Percentiles rank a stretch among this genome's conserved stretches.
Conservation (phyloP, 2,329 filamentous ascomycete genomes). For the Fusarium clavum region DNA sequence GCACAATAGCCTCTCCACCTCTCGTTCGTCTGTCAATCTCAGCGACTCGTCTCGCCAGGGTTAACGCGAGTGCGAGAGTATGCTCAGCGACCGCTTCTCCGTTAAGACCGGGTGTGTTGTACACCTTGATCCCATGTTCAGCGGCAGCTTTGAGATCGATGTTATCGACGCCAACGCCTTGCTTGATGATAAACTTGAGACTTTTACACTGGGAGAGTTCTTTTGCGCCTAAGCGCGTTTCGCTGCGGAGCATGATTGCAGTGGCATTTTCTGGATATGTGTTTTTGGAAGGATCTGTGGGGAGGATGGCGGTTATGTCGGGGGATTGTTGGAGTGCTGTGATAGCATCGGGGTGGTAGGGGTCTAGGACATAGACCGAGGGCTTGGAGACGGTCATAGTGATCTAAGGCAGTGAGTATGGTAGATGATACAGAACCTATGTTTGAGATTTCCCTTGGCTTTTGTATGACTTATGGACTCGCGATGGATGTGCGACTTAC, state of each 20-base stretch:
- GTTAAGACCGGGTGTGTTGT: background rate
- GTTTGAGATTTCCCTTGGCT: background rate
- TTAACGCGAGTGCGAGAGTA: background rate
- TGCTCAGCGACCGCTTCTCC: background rate
- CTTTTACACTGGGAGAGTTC: rapidly evolving
- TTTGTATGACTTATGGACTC: background rate
- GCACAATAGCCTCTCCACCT: background rate
- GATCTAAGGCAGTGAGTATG: rapidly evolving
- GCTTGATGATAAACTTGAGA: background rate
- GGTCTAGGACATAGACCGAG: background rate
- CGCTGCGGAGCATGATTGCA: background rate
- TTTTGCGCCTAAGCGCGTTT: background rate
- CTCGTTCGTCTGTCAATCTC: background rate
- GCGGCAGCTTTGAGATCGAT: background rate
- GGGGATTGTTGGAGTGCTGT: rapidly evolving
- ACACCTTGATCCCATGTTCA: rapidly evolving
- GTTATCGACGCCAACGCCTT: background rate
- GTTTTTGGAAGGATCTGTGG: background rate
- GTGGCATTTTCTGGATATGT: background rate
- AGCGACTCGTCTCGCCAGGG: background rate
- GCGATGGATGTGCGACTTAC: rapidly evolving
- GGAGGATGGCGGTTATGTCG: background rate
- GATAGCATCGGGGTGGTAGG: background rate
- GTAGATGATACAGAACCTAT: no score
- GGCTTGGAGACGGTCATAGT: background rate